These are phyloP conservation scores for Penicillium flavigenum DNA, from an alignment of 495 filamentous ascomycete genomes.

Conservation along the genomic window DNA sequence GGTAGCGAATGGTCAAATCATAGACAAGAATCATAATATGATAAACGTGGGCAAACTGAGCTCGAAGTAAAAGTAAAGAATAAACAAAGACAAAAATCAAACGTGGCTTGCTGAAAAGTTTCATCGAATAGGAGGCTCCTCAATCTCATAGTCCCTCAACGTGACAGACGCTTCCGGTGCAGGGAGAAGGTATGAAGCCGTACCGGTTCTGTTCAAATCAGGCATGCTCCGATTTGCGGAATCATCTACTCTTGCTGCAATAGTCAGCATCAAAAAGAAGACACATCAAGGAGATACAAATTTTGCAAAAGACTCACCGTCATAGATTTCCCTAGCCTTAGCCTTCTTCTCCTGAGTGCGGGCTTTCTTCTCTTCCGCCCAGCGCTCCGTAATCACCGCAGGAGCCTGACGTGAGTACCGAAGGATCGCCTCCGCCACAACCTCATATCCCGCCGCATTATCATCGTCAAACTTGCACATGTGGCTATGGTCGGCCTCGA, in stretches of 20 bases:
- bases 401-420: conserved; percentile 66
- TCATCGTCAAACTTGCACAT: conserved; percentile 85
- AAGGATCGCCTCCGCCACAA: conserved; percentile 67
- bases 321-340: conserved; percentile 40
- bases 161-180: conserved; percentile 31
- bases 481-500: conserved; percentile 78
- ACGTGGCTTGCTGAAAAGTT: not conserved
- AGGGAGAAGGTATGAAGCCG: conserved; percentile 30
- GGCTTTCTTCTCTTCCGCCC: conserved; percentile 61
- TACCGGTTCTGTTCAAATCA: conserved; percentile 33
- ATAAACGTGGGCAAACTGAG: not conserved
- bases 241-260: conserved; percentile 23
- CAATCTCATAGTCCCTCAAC: conserved; percentile 41
- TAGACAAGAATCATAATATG: not conserved
- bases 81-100: not conserved
- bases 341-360: conserved; percentile 44
- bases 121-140: conserved; percentile 35
- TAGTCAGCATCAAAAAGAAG: conserved; percentile 13
- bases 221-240: conserved; percentile 25
- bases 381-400: conserved; percentile 55
- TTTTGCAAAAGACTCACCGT: conserved; percentile 24
- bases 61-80: not conserved
- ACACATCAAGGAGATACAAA: not conserved
- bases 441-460: conserved; percentile 69
- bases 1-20: conserved; percentile 1